Base-by-base conservation (phyloP, 2,329 filamentous ascomycete species). In the Scorias spongiosa region DNA sequence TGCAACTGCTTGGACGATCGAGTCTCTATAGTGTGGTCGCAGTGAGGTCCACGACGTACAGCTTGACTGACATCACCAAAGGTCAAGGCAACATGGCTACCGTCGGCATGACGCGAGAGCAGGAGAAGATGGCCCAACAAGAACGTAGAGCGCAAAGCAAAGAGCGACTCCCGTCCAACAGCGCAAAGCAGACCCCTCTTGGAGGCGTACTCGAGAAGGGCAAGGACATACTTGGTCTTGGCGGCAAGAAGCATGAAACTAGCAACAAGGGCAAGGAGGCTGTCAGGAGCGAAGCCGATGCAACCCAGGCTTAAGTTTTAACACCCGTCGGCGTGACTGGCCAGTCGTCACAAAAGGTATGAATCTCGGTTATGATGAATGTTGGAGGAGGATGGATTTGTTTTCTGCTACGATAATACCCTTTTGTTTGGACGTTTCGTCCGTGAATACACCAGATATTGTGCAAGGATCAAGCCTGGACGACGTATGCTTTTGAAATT, bases 61-160 rank as follows among this genome's bases (percentile, higher is more conserved):
- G 20, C 20, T 4, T 26, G 20, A 15, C 32, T 36, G 32, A 36
- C 32, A 12, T 12, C 9, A 15, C 32, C 9, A 3, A 12, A 36
- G 32, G 32, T 9, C 80, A 80, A 15, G 83, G 81, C 49, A 89
- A 88, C 62, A 64, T 84, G 51, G 54, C 54, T 18, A 54, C 51
- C 41, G 73, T 74, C 44, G 68, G 52, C 64, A 67, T 40, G 63
- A 61, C 44, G 59, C 59, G 42, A 67, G 71, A 42, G 66, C 65
- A 42, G 57, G 55, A 53, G 66, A 43, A 36, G 41, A 10, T 46
- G 45, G 41, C 42, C 49, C 38, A 20, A 47, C 10, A 62, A 60
- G 41, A 56, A 48, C 43, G 53, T 43, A 48, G 42, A 41, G 49
- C 36, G 44, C 54, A 41, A 38, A 38, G 32, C 29, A 47, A 50